phyloP scores from a whole-genome alignment of 306 rosid species.

The Rosa chinensis region DNA sequence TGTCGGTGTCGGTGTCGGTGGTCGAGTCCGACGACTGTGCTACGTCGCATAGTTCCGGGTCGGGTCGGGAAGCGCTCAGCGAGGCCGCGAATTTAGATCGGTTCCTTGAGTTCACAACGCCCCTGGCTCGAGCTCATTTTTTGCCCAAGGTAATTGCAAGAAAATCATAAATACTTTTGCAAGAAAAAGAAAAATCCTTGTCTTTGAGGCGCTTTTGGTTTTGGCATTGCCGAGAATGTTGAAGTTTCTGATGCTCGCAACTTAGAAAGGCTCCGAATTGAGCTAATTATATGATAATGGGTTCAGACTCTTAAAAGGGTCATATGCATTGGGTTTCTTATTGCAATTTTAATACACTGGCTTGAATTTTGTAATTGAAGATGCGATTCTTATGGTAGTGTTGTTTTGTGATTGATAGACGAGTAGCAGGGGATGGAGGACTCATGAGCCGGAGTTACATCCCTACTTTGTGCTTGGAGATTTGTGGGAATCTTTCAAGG shows the following conservation, averaged over 20 bases:
- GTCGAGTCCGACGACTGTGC: slow-evolving; percentile 49
- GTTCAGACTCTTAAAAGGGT: no score
- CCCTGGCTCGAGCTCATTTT: slow-evolving; percentile 58
- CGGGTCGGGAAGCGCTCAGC: slow-evolving; percentile 48
- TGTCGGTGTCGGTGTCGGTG: slow-evolving; percentile 24
- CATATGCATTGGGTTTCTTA: neutral
- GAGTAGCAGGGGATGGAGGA: slow-evolving; percentile 57
- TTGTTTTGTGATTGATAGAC: slow-evolving; percentile 42
- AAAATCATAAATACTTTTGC: neutral
- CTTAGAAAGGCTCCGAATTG: neutral
- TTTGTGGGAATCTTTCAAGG: slow-evolving; percentile 82
- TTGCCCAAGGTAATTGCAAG: slow-evolving; percentile 48
- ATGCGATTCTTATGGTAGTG: neutral
- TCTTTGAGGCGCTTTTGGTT: neutral
- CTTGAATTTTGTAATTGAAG: neutral
- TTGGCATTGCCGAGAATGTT: neutral
- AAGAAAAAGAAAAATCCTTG: neutral
- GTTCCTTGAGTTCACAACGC: slow-evolving; percentile 65
- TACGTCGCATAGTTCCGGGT: slow-evolving; percentile 62
- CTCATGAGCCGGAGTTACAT: slow-evolving; percentile 44
- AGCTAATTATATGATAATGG: neutral
- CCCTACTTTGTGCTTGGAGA: slow-evolving; percentile 86
- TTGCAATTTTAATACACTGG: neutral
- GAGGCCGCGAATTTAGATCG: slow-evolving; percentile 82
- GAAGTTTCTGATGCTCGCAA: neutral